These are phyloP conservation scores for Penicillium lividum DNA, from an alignment of 495 filamentous ascomycete species.

Conservation along the genomic window DNA sequence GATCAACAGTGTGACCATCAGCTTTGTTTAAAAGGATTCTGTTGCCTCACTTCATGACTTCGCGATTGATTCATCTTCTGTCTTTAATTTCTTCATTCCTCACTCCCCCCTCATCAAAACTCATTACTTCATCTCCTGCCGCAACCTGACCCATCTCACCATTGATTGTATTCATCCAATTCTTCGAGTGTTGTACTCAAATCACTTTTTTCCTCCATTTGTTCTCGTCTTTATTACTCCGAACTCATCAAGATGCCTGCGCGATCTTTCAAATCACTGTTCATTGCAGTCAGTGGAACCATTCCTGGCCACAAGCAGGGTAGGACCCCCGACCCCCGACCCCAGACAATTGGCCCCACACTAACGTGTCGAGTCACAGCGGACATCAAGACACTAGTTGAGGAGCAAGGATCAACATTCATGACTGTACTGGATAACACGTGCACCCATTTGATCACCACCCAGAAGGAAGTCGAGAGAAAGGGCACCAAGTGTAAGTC, in stretches of 20 bases:
- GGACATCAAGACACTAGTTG: slow-evolving; percentile 40
- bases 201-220: neutral
- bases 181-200: neutral
- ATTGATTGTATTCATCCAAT: neutral
- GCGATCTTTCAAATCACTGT: slow-evolving; percentile 41
- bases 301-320: slow-evolving; percentile 58
- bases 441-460: slow-evolving; percentile 64
- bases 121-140: no score
- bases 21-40: neutral
- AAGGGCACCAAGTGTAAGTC: slow-evolving; percentile 40
- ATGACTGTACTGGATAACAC: slow-evolving; percentile 43
- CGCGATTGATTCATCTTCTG: neutral
- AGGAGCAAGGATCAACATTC: slow-evolving; percentile 50
- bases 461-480: slow-evolving; percentile 53
- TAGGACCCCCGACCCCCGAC: slow-evolving; percentile 12
- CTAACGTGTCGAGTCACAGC: slow-evolving; percentile 26
- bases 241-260: slow-evolving; percentile 27
- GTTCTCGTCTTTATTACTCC: neutral
- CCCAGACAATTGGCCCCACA: neutral
- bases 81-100: neutral
- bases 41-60: neutral
- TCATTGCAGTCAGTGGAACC: slow-evolving; percentile 61
- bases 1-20: neutral
- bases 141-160: no score
- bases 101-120: no score